Evolutionary conservation across 2,329 filamentous ascomycete genomes (phyloP), one percentile per base, ranked within the genome.

Genomic region (Aspergillus sp.): DNA sequence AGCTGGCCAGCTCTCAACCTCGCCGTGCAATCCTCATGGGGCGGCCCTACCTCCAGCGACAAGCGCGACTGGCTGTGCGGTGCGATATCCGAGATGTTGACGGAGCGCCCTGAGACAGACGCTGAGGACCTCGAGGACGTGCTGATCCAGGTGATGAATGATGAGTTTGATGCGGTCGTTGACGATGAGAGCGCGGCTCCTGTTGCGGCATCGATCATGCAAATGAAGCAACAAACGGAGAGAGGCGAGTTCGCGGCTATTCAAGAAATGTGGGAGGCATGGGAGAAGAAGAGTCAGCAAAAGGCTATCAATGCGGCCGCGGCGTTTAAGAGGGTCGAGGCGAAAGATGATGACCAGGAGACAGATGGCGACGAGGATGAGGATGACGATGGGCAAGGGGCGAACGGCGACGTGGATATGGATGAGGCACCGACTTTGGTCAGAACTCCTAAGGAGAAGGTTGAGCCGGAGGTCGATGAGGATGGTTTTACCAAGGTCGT

Each of bases 31-130:
- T 88, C 88, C 66, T 77, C 81, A 70, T 95, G 90, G 85, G 93
- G 91, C 59, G 93, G 91, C 2, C 81, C 87, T 36, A 82, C 88
- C 61, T 85, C 82, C 26, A 68, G 76, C 50, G 88, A 94, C 69
- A 97, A 97, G 74, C 86, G 91, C 60, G 91, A 95, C 76, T 97
- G 90, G 91, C 87, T 98, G 60, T 91, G 87, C 44, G 90, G 89
- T 53, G 86, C 86, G 39, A 77, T 97, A 45, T 85, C 83, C 49
- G 88, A 95, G 28, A 80, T 95, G 52, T 85, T 96, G 57, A 73
- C 60, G 12, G 68, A 73, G 7, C 69, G 74, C 3, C 74, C 80
- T 2, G 73, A 81, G 46, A 82, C 86, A 7, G 86, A 95, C 57
- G 72, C 78, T 12, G 81, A 85, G 53, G 88, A 96, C 57, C 73